Evolutionary conservation across 192 early-diverging fungal species (phyloP).

Genomic region (Kappamyces sp.): DNA sequence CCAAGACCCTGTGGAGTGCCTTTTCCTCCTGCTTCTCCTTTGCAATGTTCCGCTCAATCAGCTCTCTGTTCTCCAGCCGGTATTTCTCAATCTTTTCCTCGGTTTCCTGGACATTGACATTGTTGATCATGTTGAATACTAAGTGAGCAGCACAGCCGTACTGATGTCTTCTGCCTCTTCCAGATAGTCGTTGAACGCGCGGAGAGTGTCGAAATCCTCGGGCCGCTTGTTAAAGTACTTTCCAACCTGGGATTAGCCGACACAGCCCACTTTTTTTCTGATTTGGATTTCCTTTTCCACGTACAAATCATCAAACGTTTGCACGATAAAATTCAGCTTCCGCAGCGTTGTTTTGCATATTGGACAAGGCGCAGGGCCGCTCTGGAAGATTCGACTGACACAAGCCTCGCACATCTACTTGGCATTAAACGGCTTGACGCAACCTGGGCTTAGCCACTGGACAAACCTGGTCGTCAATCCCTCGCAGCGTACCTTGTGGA

Average conservation of each 20-base stretch:
- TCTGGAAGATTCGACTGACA: slow-evolving; percentile 74
- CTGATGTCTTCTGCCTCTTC: slow-evolving; percentile 85
- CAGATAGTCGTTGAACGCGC: slow-evolving; percentile 83
- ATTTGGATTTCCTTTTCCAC: slow-evolving; percentile 93
- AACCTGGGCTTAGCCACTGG: neutral
- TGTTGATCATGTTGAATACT: slow-evolving; percentile 81
- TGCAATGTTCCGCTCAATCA: slow-evolving; percentile 66
- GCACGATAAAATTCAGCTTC: slow-evolving; percentile 77
- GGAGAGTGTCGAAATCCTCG: slow-evolving; percentile 74
- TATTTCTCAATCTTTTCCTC: slow-evolving; percentile 71
- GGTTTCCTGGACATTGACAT: slow-evolving; percentile 77
- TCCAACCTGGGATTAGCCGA: slow-evolving; percentile 2
- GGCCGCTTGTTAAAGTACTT: slow-evolving; percentile 81
- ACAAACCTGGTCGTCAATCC: neutral
- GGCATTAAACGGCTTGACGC: neutral
- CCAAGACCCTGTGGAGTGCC: slow-evolving; percentile 24
- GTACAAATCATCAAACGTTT: slow-evolving; percentile 88
- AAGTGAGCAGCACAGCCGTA: slow-evolving; percentile 29
- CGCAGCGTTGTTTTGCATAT: slow-evolving; percentile 75
- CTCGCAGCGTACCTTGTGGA: slow-evolving; percentile 70
- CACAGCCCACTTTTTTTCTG: slow-evolving; percentile 60
- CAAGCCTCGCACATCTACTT: slow-evolving; percentile 78
- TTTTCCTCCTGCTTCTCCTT: slow-evolving; percentile 49
- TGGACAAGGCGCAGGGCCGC: slow-evolving; percentile 87
- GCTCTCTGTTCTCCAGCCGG: slow-evolving; percentile 70